Conservation (phyloP, 2,329 filamentous ascomycete genomes). For the Aspergillus sp. region DNA sequence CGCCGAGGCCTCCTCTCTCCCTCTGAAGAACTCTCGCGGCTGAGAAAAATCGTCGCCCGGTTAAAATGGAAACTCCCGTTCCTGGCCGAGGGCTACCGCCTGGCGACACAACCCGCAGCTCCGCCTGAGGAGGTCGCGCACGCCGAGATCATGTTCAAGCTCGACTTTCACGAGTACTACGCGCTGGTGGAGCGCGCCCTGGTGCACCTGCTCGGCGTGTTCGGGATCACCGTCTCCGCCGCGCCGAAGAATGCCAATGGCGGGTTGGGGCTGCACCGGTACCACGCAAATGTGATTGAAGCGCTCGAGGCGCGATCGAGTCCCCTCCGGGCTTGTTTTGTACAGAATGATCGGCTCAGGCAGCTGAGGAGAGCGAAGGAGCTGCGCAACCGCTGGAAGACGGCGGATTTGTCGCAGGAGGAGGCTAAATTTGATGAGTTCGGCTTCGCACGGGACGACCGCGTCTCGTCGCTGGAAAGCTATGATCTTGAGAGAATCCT, state of each 20-base stretch:
- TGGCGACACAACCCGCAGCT: conserved; percentile 42
- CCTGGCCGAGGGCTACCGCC: conserved; percentile 56
- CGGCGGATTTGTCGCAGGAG: conserved; percentile 52
- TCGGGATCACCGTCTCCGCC: conserved; percentile 54
- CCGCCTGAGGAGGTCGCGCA: conserved; percentile 20
- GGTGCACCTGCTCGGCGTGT: conserved; percentile 65
- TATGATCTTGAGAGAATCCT: conserved; percentile 65
- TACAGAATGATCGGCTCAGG: conserved; percentile 53
- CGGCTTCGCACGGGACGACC: conserved; percentile 16
- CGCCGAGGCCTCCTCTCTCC: conserved; percentile 15
- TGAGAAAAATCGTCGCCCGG: conserved; percentile 60
- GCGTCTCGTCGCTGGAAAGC: conserved; percentile 50
- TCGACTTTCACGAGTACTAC: conserved; percentile 77
- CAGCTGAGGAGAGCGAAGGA: conserved; percentile 67
- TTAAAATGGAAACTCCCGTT: conserved; percentile 65
- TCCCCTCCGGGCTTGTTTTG: conserved; percentile 58
- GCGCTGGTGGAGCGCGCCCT: conserved; percentile 69
- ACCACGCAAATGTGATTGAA: conserved; percentile 68
- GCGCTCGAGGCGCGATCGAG: conserved; percentile 58
- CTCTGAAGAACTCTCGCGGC: conserved; percentile 53
- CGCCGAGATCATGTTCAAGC: conserved; percentile 69
- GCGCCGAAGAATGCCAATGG: neutral
- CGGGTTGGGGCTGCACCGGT: conserved; percentile 49
- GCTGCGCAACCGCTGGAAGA: conserved; percentile 71
- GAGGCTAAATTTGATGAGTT: conserved; percentile 16